Conservation (phyloP, 495 filamentous ascomycete species). For the Amniculicola lignicola region DNA sequence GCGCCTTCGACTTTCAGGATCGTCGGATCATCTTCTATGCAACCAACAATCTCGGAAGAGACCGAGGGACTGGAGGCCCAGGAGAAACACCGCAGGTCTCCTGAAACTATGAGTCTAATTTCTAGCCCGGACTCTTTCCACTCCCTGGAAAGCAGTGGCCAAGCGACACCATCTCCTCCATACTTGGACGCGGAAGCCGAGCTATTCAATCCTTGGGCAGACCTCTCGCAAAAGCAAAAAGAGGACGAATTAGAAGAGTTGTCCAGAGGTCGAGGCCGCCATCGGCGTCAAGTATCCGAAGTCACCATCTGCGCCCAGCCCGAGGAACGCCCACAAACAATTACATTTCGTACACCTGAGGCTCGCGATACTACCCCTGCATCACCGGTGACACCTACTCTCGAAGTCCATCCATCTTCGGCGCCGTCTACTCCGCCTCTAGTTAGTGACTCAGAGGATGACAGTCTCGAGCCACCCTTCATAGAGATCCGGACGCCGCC, state of each 20-base stretch:
- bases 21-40: not conserved
- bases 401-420: conserved; percentile 16
- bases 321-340: not conserved
- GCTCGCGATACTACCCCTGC: not conserved
- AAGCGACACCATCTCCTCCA: conserved; percentile 50
- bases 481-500: conserved; percentile 49
- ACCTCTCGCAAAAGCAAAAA: not conserved
- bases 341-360: no score
- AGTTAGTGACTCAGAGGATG: conserved; percentile 32
- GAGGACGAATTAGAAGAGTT: conserved; percentile 8
- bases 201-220: conserved; percentile 23
- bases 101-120: conserved; percentile 46
- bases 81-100: not conserved
- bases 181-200: conserved; percentile 37
- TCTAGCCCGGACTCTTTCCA: conserved; percentile 62
- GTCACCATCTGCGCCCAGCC: conserved; percentile 43
- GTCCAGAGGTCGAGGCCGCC: conserved; percentile 19
- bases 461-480: conserved; percentile 37
- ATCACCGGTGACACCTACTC: conserved; percentile 7
- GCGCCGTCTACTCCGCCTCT: conserved; percentile 35
- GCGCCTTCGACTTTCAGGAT: conserved; percentile 38
- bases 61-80: not conserved
- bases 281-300: conserved; percentile 45
- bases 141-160: conserved; percentile 55
- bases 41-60: not conserved